Evolutionary conservation across 2,329 filamentous ascomycete genomes (phyloP).

Genomic region (Leptographium lundbergii): DNA sequence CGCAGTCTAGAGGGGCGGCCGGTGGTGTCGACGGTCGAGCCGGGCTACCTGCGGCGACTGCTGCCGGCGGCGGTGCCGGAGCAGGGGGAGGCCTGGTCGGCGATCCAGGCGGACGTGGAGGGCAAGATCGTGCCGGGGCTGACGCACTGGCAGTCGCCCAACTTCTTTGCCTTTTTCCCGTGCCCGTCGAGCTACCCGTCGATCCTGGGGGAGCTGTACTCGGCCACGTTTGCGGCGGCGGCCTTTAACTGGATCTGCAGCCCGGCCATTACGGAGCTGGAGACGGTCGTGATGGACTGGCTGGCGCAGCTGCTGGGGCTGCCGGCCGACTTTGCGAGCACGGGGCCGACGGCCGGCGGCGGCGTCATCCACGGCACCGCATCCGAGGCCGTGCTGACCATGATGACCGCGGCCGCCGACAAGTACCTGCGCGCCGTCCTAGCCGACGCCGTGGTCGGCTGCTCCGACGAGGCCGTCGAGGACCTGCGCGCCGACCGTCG

Average conservation of each 20-base stretch:
- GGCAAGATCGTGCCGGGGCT: constrained; percentile 80
- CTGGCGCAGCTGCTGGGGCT: constrained; percentile 63
- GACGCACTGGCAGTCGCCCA: constrained; percentile 86
- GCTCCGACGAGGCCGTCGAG: constrained; percentile 42
- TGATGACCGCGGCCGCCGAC: constrained; percentile 79
- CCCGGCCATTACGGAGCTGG: constrained; percentile 82
- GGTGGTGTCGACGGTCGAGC: constrained; percentile 66
- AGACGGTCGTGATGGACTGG: constrained; percentile 91
- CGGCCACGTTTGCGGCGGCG: constrained; percentile 73
- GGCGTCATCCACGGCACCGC: constrained; percentile 93
- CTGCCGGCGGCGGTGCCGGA: constrained; percentile 56
- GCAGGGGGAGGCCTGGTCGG: constrained; percentile 59
- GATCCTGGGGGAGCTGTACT: constrained; percentile 88
- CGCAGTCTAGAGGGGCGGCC: constrained; percentile 56
- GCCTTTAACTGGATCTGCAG: constrained; percentile 97
- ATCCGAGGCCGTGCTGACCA: constrained; percentile 74
- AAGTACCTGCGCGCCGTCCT: constrained; percentile 46
- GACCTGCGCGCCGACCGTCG: constrained; percentile 56
- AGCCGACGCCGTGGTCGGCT: constrained; percentile 23
- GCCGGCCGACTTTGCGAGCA: constrained; percentile 61
- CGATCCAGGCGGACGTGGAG: constrained; percentile 75
- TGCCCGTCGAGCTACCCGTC: constrained; percentile 69
- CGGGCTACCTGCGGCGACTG: constrained; percentile 73
- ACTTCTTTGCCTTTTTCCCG: constrained; percentile 94
- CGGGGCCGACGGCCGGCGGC: constrained; percentile 58